Base-by-base conservation (phyloP, 108 stramenopile genomes). In the Schizochytrium sp. region DNA sequence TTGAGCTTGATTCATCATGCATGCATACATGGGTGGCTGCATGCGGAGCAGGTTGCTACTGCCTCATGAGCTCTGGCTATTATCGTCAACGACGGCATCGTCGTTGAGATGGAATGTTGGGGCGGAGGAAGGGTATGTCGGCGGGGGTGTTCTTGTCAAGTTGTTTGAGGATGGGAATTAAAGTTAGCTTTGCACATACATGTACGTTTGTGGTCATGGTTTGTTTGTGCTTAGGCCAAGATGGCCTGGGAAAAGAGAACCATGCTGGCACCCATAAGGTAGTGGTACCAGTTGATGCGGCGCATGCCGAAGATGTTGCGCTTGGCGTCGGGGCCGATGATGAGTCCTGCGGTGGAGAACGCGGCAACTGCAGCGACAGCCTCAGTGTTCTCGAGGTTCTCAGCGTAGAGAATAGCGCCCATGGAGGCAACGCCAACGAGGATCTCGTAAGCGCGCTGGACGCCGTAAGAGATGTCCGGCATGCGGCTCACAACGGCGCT, bases 211-310 rank as follows among this genome's bases (percentile, higher is more conserved):
- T 28, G 28, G 28, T 28, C 28, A 28, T 28, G 28, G 28, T 28
- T 28, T 28, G 28, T 28, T 28, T 28, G 28, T 28, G 28, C 28
- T 59, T 19, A 64, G 8, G 61, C 61, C 61, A 64, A n/a, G 5
- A 83, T 46, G 49, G 73, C 73, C 17, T 38, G 49, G 28, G 73
- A 47, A 83, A 83, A 83, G 73, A 83, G 73, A 17, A 83, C 15
- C 73, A 83, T 83, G 73, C 73, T 83, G 49, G 73, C 50, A 0
- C 73, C 73, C 4, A 83, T 53, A 0, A 83, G 49, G 50, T 83
- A 83, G 53, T 83, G 73, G 19, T 53, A 83, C 50, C 46, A 83
- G 45, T 83, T 83, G 49, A 53, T 50, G 4, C 50, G 73, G 45
- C 73, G 73, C 73, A 83, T 1, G 12, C 73, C 73, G 0, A 83